These are phyloP conservation scores for Beauveria pseudobassiana DNA, from an alignment of 2,329 filamentous ascomycete genomes.

Conservation along the genomic window DNA sequence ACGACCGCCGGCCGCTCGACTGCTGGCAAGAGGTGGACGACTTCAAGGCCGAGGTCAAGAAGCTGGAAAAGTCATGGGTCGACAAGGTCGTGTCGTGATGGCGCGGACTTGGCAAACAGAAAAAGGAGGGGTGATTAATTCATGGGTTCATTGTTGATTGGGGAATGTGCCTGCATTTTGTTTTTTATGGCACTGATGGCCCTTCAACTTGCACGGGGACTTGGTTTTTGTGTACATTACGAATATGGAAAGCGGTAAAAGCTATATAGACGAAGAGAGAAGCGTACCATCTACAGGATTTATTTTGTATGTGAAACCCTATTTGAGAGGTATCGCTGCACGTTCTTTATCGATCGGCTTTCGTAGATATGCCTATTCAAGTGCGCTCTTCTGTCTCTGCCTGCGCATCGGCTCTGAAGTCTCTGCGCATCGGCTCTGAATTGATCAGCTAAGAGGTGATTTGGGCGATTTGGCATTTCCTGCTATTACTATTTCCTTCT, in stretches of 20 bases:
- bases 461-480: too few relatives aligned
- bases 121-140: constrained; percentile 11
- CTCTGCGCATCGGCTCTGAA: too few relatives aligned
- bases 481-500: too few relatives aligned
- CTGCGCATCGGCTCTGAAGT: too few relatives aligned
- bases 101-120: background rate
- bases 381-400: too few relatives aligned
- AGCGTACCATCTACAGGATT: constrained; percentile 17
- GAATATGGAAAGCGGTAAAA: constrained; percentile 24
- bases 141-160: background rate
- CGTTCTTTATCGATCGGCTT: too few relatives aligned
- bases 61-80: constrained; percentile 81
- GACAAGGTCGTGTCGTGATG: constrained; percentile 60
- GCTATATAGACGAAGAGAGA: constrained; percentile 20
- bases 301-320: too few relatives aligned
- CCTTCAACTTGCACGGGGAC: background rate
- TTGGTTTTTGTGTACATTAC: constrained; percentile 25
- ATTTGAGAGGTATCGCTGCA: too few relatives aligned
- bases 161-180: background rate
- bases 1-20: constrained; percentile 83
- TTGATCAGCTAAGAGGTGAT: too few relatives aligned
- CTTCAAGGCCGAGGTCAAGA: constrained; percentile 84
- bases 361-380: too few relatives aligned
- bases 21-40: constrained; percentile 90
- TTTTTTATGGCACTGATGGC: background rate